Percentiles rank a stretch among this genome's conserved stretches.
These are phyloP conservation scores for Gossypioides kirkii DNA, from an alignment of 345 rosid species.

Conservation along the genomic window DNA sequence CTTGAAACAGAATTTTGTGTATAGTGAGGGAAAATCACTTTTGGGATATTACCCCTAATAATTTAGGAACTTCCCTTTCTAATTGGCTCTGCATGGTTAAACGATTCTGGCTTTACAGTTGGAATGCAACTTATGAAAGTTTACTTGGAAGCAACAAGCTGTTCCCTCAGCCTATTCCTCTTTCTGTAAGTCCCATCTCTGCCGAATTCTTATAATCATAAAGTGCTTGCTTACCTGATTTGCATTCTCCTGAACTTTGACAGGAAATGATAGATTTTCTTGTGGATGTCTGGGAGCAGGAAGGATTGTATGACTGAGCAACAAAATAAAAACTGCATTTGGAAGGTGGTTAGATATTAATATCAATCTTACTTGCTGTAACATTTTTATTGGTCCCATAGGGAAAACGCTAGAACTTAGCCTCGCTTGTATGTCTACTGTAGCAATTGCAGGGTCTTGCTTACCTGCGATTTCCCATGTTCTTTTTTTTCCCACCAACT, in stretches of 20 bases:
- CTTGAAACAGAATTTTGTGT: background rate
- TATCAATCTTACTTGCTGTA: conserved; percentile 3
- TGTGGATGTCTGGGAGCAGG: conserved; percentile 89
- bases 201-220: background rate
- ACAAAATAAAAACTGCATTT: conserved; percentile 11
- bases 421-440: background rate
- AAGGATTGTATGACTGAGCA: conserved; percentile 75
- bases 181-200: conserved; percentile 45
- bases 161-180: conserved; percentile 61
- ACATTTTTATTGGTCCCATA: conserved; percentile 1
- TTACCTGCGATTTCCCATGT: background rate
- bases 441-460: background rate
- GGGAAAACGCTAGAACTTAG: background rate
- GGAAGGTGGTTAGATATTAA: conserved; percentile 22
- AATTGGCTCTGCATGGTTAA: conserved; percentile 32
- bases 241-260: conserved; percentile 1
- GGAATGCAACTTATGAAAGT: conserved; percentile 65
- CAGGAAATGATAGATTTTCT: conserved; percentile 98
- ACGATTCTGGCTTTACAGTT: conserved; percentile 36
- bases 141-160: conserved; percentile 56
- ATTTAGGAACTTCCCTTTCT: conserved; percentile 21
- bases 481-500: background rate
- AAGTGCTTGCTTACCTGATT: background rate
- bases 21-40: background rate
- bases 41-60: background rate